phyloP scores from a whole-genome alignment of 805 yeast genomes.

The Ogataea philodendri region DNA sequence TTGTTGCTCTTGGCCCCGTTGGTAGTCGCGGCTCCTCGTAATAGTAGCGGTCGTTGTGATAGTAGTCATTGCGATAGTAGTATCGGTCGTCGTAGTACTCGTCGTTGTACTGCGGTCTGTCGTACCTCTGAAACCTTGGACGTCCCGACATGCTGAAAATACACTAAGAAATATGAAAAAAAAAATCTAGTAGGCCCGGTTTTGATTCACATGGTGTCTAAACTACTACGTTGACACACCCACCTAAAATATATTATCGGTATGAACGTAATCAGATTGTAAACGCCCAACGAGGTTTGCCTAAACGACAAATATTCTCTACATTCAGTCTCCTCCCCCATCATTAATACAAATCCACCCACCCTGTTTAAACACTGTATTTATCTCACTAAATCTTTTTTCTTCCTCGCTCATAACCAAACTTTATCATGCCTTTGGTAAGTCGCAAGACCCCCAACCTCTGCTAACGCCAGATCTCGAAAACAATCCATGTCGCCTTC shows the following conservation, averaged over 20 bases:
- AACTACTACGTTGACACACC: too few relatives aligned
- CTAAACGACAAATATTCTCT: too few relatives aligned
- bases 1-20: constrained; percentile 20
- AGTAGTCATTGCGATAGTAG: constrained; percentile 9
- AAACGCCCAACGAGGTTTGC: neutral
- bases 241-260: too few relatives aligned
- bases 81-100: constrained; percentile 7
- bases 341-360: too few relatives aligned
- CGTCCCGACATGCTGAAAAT: constrained; percentile 9
- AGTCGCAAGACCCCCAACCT: constrained; percentile 2
- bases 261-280: too few relatives aligned
- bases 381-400: constrained; percentile 6
- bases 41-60: constrained; percentile 6
- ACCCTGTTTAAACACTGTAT: neutral
- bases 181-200: too few relatives aligned
- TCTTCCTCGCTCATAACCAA: constrained; percentile 8
- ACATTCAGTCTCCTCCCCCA: too few relatives aligned
- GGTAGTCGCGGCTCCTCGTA: constrained; percentile 17
- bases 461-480: constrained; percentile 35
- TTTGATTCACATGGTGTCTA: too few relatives aligned
- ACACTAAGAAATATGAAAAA: constrained; percentile 4
- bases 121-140: constrained; percentile 7
- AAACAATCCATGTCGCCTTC: constrained; percentile 52
- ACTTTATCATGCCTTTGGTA: constrained; percentile 14
- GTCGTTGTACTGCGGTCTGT: constrained; percentile 6